Percentiles rank a stretch among this genome's conserved stretches.
Evolutionary conservation across 108 stramenopile genomes (phyloP).

Genomic region (Bacterosira constricta): DNA sequence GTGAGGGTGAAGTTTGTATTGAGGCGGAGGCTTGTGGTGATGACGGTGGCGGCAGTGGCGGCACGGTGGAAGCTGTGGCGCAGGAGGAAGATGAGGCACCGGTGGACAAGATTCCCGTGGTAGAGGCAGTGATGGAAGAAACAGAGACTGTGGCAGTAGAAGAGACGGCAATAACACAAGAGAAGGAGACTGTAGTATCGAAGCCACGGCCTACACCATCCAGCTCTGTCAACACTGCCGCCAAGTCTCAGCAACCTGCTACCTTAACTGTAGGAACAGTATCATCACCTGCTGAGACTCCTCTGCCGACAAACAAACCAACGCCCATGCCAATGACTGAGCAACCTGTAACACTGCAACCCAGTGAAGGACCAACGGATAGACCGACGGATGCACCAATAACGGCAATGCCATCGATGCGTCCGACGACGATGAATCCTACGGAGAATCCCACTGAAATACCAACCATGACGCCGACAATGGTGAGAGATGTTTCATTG

Average conservation of each 20-base stretch:
- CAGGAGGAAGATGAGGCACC: not conserved
- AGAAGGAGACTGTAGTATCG: not conserved
- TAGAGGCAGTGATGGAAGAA: too few species aligned
- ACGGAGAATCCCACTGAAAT: not conserved
- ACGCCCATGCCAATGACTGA: too few species aligned
- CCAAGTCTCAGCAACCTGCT: not conserved
- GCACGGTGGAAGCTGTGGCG: not conserved
- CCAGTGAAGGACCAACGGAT: not conserved
- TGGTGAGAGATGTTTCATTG: too few species aligned
- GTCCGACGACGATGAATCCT: conserved; percentile 1
- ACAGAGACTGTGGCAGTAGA: not conserved
- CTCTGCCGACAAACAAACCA: not conserved
- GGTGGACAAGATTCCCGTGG: too few species aligned
- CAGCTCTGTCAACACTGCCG: not conserved
- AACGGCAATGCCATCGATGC: not conserved
- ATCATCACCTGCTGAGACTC: too few species aligned
- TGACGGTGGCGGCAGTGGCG: not conserved
- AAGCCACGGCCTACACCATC: not conserved
- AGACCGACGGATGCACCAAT: not conserved
- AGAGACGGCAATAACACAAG: not conserved
- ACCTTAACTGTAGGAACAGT: too few species aligned
- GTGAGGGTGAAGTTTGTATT: conserved; percentile 16
- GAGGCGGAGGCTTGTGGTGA: conserved; percentile 6
- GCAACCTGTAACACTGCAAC: too few species aligned
- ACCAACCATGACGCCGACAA: not conserved